phyloP scores from a whole-genome alignment of 495 filamentous ascomycete species.

The Aspergillus coremiiformis region DNA sequence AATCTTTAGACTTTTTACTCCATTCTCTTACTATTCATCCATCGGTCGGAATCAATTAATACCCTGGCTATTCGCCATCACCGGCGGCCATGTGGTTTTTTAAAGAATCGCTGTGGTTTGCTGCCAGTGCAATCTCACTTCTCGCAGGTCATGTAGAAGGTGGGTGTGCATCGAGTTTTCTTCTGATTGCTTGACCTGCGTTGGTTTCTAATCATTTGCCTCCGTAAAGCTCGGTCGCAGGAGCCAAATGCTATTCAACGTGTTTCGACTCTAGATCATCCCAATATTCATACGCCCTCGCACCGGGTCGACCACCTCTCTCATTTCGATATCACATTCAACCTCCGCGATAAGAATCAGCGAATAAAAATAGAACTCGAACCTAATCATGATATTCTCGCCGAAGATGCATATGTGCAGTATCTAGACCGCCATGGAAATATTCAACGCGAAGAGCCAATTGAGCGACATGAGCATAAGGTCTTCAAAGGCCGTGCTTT shows the following conservation, averaged over 20 bases:
- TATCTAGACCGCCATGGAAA: constrained; percentile 65
- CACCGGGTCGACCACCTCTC: constrained; percentile 71
- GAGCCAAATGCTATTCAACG: constrained; percentile 69
- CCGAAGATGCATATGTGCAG: constrained; percentile 63
- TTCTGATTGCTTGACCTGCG: not conserved
- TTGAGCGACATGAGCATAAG: constrained; percentile 65
- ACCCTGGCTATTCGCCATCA: constrained; percentile 2
- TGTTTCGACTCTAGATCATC: constrained; percentile 64
- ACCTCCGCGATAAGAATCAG: constrained; percentile 57
- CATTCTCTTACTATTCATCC: not conserved
- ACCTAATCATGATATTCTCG: constrained; percentile 86
- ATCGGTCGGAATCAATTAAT: not conserved
- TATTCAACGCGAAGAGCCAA: constrained; percentile 50
- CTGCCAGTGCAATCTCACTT: constrained; percentile 17
- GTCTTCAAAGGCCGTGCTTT: constrained; percentile 79
- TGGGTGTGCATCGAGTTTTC: not conserved
- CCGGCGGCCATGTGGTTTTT: constrained; percentile 15
- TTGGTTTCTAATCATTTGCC: constrained; percentile 3
- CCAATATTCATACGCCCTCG: constrained; percentile 68
- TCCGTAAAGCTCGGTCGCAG: constrained; percentile 55
- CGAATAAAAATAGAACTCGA: constrained; percentile 73
- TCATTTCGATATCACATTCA: constrained; percentile 76
- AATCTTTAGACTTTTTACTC: not conserved
- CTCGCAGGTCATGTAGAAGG: constrained; percentile 12
- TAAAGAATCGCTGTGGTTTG: constrained; percentile 10